Base-by-base conservation (phyloP, 2,329 filamentous ascomycete species). In the Simplicillium aogashimaense region DNA sequence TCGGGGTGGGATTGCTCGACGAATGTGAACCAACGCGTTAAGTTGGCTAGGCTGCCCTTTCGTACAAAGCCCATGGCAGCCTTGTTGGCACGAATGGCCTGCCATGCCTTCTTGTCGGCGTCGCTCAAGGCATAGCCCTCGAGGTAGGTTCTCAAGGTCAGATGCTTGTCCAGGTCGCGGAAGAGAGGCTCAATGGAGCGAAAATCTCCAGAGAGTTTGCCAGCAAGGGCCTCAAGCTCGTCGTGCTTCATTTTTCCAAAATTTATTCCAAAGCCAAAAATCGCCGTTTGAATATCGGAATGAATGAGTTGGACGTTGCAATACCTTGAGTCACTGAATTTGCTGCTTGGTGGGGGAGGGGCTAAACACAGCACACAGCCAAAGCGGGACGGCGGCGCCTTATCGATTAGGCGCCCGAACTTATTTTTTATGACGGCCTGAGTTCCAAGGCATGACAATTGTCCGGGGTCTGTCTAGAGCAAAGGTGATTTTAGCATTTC, bases 21-120 rank as follows among this genome's bases (percentile, higher is more conserved):
- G 59, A 83, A 94, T 53, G 70, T 75, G 64, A 89, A 95, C 90
- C 90, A 97, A 49, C 90, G 78, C 40, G 78, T 76, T 45, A 95
- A 62, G 60, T 92, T 95, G 43, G 74, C 69, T 50, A 90, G 77
- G 20, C 77, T 67, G 35, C 81, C 84, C 64, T 86, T 86, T 64
- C 86, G 85, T 52, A 95, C 72, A 50, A 85, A 86, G 4, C 85
- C 79, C 49, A 84, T 74, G 14, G 86, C 83, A n/a, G 88, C 85
- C 45, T 86, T 82, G 67, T 94, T 95, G 52, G 76, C 81, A 42
- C 86, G 81, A 40, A 95, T 73, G 5, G 84, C 80, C 52, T 83
- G 76, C 86, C 87, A 97, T 47, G 94, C 74, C 54, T 83, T 83
- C 47, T 80, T 76, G 60, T 97, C 90, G 47, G 83, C 71, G 33